Evolutionary conservation across 1,284 basidiomycete species (phyloP), one percentile per base, ranked within the genome.

Genomic region (Agroathelia rolfsii): DNA sequence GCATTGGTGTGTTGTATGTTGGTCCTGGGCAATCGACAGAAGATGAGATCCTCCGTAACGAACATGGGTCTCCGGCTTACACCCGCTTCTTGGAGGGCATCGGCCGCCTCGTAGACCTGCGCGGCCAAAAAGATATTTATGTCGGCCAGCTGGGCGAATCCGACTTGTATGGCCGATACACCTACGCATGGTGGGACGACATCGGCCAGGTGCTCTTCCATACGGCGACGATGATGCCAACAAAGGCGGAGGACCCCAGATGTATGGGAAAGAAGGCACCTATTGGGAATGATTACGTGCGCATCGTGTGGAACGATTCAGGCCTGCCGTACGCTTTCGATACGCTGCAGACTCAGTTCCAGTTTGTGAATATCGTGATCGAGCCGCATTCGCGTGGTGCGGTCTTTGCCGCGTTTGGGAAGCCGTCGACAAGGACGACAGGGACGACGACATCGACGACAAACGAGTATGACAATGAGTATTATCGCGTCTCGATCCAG

Each of bases 121-220:
- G 88, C 18, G 89, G 85, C 4, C 89, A 93, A 56, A 69, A 79
- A 8, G 92, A 96, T 50, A 79, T 97, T n/a, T 96, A 94, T 55
- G 85, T 83, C 1, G 94, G 93, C 17, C 92, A 92, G 2, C 67
- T 98, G 19, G n/a, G n/a, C n/a, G 84, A 94, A 53, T 76, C 84
- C 4, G 78, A 85, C 42, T 77, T 83, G 46, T 92, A 97, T 52
- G 78, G 84, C 14, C 89, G 97, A 55, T 94, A 90, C 49, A 86
- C 90, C 0, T 98, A 98, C 50, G 92, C 93, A 0, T 98, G 94
- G 93, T 93, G 90, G 82, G 92, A 99, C 56, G 92, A 96, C 49
- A 93, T 96, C 27, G 81, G 84, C 11, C 95, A 98, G 52, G 77
- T 96, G 38, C 70, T 96, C 33, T 99, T 89, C 56, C 95, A 98